A percentile compares a stretch with the other conserved stretches of the same genome.
Conservation (phyloP, 768 basidiomycete genomes). For the Kwoniella dendrophila region DNA sequence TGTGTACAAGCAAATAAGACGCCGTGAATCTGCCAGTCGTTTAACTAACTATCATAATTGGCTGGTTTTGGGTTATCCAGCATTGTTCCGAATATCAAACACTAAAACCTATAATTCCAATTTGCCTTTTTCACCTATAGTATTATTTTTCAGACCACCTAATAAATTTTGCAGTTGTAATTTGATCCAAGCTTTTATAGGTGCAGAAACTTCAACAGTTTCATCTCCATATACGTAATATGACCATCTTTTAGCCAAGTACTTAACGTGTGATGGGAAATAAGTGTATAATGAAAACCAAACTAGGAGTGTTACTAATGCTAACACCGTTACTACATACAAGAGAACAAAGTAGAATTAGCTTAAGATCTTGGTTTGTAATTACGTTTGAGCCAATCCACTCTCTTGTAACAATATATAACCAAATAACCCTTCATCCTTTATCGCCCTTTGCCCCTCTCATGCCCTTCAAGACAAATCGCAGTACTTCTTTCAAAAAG, state of each 20-base stretch:
- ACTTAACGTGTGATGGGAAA: conserved; percentile 64
- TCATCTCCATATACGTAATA: conserved; percentile 70
- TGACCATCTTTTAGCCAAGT: conserved; percentile 62
- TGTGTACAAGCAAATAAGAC: too few relatives aligned
- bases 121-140: conserved; percentile 6
- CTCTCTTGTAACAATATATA: too few relatives aligned
- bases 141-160: conserved; percentile 17
- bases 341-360: background rate
- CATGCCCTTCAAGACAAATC: too few relatives aligned
- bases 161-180: conserved; percentile 6
- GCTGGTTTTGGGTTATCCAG: too few relatives aligned
- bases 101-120: conserved; percentile 15
- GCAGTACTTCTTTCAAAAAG: too few relatives aligned
- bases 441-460: too few relatives aligned
- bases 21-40: too few relatives aligned
- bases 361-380: background rate
- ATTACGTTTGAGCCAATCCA: too few relatives aligned
- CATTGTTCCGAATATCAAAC: background rate
- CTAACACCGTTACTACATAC: background rate
- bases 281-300: conserved; percentile 63
- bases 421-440: too few relatives aligned
- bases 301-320: conserved; percentile 54
- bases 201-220: conserved; percentile 28
- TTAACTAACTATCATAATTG: too few relatives aligned
- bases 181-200: conserved; percentile 28